Base-by-base conservation (phyloP, 1,139 yeast species). In the Lodderomyces orthopsilosis region DNA sequence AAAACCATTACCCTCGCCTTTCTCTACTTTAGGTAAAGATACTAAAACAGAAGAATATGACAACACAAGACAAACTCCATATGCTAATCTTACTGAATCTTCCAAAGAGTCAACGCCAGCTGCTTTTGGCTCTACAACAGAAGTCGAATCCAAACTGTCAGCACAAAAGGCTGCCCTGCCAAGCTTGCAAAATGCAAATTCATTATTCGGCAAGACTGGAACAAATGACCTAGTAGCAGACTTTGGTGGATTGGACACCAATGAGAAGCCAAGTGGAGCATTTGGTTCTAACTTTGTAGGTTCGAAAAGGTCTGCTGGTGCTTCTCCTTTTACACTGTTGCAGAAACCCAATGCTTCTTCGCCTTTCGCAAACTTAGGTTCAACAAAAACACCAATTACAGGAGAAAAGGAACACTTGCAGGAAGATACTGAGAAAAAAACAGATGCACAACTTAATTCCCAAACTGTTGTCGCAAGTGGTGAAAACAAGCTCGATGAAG, bases 401-500 rank as follows among this genome's bases (percentile, higher is more conserved):
- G 32, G 21, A 23, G 38, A 44, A 10, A 35, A 32, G 2, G 19
- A 40, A 18, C 5, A 30, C 4, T 14, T 4, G n/a, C 36, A 5
- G 34, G 23, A 6, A 18, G 32, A 26, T 15, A 35, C 30, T 21
- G 43, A 43, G 15, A 44, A 35, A 14, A 43, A 46, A 19, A 35
- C 19, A n/a, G 47, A 42, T 8, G 39, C 41, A 6, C 41, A 36
- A 6, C 45, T 35, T 12, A n/a, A 30, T 5, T 8, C 34, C 6
- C 32, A 13, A 28, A 14, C 17, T 13, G 13, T n/a, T 12, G 34
- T 14, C 13, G 14, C 32, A 27, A 27, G 24, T 32, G 39, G 33
- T 9, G 47, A 35, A 34, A 38, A 38, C 14, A 28, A 17, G 9
- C 32, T 34, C 17, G 40, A 37, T 21, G 40, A 43, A 40, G 44